Evolutionary conservation across 2,329 filamentous ascomycete species (phyloP).

Genomic region (Fusarium nematophilum): DNA sequence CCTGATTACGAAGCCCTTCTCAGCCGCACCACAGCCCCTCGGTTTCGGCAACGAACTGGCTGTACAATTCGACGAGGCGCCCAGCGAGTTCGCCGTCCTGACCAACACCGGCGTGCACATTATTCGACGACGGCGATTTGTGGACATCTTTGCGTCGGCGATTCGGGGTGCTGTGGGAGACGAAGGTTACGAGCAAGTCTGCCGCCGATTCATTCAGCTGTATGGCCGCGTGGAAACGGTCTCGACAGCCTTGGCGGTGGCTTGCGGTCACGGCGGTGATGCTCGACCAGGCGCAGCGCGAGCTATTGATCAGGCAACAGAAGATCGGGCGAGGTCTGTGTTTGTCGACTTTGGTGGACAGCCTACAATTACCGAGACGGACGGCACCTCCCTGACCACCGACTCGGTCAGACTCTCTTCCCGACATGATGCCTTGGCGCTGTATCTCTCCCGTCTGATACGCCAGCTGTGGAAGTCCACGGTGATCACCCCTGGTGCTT

Average conservation of each 20-base stretch:
- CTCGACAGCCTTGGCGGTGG: constrained; percentile 90
- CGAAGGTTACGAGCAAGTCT: constrained; percentile 83
- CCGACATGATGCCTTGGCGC: constrained; percentile 85
- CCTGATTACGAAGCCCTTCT: constrained; percentile 77
- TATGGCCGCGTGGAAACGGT: constrained; percentile 93
- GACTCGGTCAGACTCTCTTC: constrained; percentile 90
- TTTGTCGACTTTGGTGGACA: constrained; percentile 95
- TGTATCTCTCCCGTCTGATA: constrained; percentile 90
- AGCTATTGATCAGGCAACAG: constrained; percentile 84
- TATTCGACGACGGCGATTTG: constrained; percentile 82
- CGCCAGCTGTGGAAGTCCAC: constrained; percentile 87
- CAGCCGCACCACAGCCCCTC: constrained; percentile 72
- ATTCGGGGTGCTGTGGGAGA: constrained; percentile 79
- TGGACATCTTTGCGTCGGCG: constrained; percentile 90
- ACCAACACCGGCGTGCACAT: constrained; percentile 93
- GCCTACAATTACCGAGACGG: constrained; percentile 81
- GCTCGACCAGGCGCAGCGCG: constrained; percentile 76
- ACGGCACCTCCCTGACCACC: constrained; percentile 77
- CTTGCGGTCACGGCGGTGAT: constrained; percentile 92
- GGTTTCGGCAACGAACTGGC: constrained; percentile 97
- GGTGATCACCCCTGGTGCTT: constrained; percentile 70
- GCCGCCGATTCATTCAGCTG: constrained; percentile 83
- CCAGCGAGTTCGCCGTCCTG: constrained; percentile 87
- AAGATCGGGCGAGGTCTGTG: constrained; percentile 84
- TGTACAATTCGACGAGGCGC: constrained; percentile 89